Percentiles rank a stretch among this genome's conserved stretches.
Evolutionary conservation across 1,139 yeast genomes (phyloP).

Genomic region (Yamadazyma spencermartinsiae): DNA sequence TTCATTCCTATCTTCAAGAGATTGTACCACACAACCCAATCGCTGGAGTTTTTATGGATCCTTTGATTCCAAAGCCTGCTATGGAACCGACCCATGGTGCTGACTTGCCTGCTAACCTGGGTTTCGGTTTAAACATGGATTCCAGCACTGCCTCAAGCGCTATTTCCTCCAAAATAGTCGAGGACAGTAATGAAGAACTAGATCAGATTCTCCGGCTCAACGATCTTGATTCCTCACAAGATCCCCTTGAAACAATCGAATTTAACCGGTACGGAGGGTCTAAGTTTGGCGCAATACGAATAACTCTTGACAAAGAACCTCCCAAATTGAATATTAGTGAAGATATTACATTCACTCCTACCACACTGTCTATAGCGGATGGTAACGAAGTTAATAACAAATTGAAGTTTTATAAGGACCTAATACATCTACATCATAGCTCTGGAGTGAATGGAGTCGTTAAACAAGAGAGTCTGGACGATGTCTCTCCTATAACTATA

Average conservation of each 20-base stretch:
- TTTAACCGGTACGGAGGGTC: constrained; percentile 43
- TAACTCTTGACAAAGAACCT: constrained; percentile 28
- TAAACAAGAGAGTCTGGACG: constrained; percentile 27
- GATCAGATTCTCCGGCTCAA: not conserved
- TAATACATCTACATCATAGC: constrained; percentile 14
- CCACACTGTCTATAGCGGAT: constrained; percentile 25
- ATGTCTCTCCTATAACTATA: not conserved
- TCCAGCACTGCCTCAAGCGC: no score
- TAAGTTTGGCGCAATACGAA: constrained; percentile 70
- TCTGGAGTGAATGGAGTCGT: not conserved
- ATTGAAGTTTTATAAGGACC: constrained; percentile 30
- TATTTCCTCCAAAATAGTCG: no score
- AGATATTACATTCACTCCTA: constrained; percentile 22
- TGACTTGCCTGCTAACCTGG: no score
- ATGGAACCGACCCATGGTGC: no score
- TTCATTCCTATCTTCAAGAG: no score
- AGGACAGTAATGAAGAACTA: not conserved
- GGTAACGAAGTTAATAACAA: constrained; percentile 31
- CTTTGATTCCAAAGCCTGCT: no score
- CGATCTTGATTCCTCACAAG: not conserved
- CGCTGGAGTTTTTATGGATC: no score
- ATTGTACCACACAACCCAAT: no score
- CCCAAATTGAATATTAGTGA: constrained; percentile 17
- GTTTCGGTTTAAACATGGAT: no score
- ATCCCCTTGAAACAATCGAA: constrained; percentile 51